Evolutionary conservation across 2,329 filamentous ascomycete species (phyloP), one percentile per base, ranked within the genome.

Genomic region (Zasmidium cellare): DNA sequence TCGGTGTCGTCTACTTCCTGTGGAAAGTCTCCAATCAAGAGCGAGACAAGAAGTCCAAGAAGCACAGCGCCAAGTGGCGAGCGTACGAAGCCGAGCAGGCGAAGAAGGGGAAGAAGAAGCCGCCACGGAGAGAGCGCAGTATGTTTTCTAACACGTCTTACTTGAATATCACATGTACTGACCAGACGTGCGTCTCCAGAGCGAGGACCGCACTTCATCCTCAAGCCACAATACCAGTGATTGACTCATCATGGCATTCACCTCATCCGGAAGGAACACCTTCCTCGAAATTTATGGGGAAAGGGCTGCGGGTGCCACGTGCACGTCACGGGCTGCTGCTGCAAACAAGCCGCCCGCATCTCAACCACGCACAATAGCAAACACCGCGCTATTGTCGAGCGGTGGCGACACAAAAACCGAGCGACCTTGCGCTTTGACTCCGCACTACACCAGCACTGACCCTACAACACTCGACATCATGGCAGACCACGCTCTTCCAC

Each of bases 21-120:
- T 57, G 55, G 55, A 52, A 57, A 25, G 48, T 48, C 49, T 25
- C 35, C 23, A 38, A 53, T 44, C 18, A 31, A 11, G 48, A 52
- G 14, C 55, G 49, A 7, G 48, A 46, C 9, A 22, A 12, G 14
- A 57, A 57, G 35, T 38, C 55, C 23, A 57, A 57, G 49, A 48
- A 57, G 28, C 24, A 46, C 18, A 52, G 48, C 28, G 44, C 18
- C n/a, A 19, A 46, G 20, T 57, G 51, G 23, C 48, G 44, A 14
- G 20, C n/a, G 18, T 52, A 35, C 19, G 41, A 48, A n/a, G 12
- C 16, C 38, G 22, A 51, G 41, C 41, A 38, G n/a, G 22, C 23
- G 11, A 35, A 47, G 55, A 44, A 28, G 16, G 41, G 35, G 20
- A 45, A 44, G 31, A 24, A 25, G 20, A 28, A 22, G 12, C 50